Base-by-base conservation (phyloP, 164 flowering plant genomes). In the Annona cherimola region DNA sequence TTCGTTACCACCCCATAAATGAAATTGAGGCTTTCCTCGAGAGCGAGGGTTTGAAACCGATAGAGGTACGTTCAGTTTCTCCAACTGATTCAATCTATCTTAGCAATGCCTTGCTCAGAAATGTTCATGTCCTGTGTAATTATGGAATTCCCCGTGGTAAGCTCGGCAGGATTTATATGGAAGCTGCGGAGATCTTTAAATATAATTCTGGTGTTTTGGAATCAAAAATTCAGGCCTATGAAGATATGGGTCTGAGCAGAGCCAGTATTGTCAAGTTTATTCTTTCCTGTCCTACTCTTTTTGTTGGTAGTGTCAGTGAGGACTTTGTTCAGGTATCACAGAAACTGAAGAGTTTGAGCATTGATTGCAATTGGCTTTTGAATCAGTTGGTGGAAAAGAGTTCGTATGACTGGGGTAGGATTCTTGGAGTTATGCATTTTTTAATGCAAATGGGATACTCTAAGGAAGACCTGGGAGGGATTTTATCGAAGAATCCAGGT, bases 1-100 rank as follows among this genome's bases (percentile, higher is more conserved):
- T 90, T 70, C 79, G 86, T n/a, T 87, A 83, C 76, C 85, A 89
- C 73, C 97, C 95, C 2, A 83, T 92, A 67, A 90, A 92, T 78
- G 97, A 92, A 63, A 88, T 86, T 68, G 97, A 91, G 73, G 93
- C 95, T 0, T 90, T 92, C 78, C 85, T 92, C 65, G 97, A 92
- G 85, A 90, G 97, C 74, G 71, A 86, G 55, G 95, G 97, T 61
- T 72, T 92, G 82, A 71, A 79, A 54, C 88, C 83, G 12, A 46
- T 72, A 1, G 87, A 85, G 76, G 75, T 80, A 43, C n/a, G 4
- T 6, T 60, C 71, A 3, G 45, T 83, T 61, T 90, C 90, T 70
- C 91, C 89, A 0, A 80, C 83, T 3, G 74, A 84, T 73, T 57
- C 81, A 74, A 78, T 88, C 75, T 90, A 82, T 70, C 71, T 92